Evolutionary conservation across 805 yeast genomes (phyloP).

Genomic region (Ogataea methylovora): DNA sequence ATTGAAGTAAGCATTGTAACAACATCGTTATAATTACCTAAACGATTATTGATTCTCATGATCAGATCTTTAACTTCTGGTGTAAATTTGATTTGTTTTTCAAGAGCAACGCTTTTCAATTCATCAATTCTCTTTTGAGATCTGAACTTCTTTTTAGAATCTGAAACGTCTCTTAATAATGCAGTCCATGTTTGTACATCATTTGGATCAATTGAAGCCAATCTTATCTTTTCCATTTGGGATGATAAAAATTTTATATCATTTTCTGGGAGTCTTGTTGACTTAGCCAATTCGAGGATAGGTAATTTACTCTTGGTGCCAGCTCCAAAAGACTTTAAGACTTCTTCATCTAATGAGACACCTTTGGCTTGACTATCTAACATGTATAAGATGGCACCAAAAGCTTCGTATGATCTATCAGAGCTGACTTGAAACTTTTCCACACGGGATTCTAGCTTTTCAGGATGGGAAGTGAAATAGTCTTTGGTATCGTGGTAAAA

Average conservation of each 20-base stretch:
- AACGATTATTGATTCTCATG: constrained; percentile 38
- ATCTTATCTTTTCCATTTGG: neutral
- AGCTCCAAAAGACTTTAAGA: constrained; percentile 7
- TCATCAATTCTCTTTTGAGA: too few relatives aligned
- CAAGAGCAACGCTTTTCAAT: constrained; percentile 19
- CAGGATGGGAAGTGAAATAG: constrained; percentile 15
- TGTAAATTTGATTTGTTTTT: constrained; percentile 27
- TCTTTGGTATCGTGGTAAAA: constrained; percentile 20
- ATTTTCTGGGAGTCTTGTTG: too few relatives aligned
- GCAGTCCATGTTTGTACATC: constrained; percentile 7
- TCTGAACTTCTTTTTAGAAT: too few relatives aligned
- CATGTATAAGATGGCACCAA: constrained; percentile 12
- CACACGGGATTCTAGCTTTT: constrained; percentile 1
- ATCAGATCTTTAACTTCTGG: constrained; percentile 34
- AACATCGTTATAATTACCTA: constrained; percentile 28
- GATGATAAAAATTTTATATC: neutral
- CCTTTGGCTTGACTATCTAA: constrained; percentile 1
- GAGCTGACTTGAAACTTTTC: too few relatives aligned
- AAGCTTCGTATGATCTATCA: constrained; percentile 1
- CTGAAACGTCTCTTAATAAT: too few relatives aligned
- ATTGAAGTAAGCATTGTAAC: constrained; percentile 45
- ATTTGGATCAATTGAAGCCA: constrained; percentile 17
- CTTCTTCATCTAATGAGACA: neutral
- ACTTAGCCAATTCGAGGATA: too few relatives aligned
- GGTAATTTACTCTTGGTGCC: constrained; percentile 3